A percentile compares a stretch with the other conserved stretches of the same genome.
phyloP scores from a whole-genome alignment of 2,329 filamentous ascomycete species.

The Metarhizium rileyi region DNA sequence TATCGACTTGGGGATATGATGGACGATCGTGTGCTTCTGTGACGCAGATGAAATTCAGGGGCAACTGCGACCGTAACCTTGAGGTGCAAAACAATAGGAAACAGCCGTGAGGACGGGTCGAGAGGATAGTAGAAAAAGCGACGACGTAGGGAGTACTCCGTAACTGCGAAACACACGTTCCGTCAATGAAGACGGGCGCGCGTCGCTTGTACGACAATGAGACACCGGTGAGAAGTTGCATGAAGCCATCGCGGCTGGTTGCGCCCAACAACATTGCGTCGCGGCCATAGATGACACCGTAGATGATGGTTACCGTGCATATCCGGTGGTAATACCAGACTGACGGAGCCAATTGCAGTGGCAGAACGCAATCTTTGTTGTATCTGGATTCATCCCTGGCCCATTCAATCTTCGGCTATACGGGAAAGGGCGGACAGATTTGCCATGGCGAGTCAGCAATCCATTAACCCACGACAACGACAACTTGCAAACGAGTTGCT shows the following conservation, averaged over 20 bases:
- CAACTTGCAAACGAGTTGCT: no score
- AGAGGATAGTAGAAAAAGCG: background rate
- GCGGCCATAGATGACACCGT: background rate
- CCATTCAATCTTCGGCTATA: background rate
- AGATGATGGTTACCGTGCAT: background rate
- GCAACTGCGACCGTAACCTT: background rate
- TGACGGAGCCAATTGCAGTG: background rate
- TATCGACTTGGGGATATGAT: background rate
- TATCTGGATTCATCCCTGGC: background rate
- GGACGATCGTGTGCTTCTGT: background rate
- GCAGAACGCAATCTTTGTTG: background rate
- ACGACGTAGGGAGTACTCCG: background rate
- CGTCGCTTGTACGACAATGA: constrained; percentile 2
- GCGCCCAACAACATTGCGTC: background rate
- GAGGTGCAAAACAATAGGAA: background rate
- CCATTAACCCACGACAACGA: no score
- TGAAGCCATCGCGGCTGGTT: background rate
- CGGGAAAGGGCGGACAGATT: no score
- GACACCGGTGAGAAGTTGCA: constrained; percentile 7
- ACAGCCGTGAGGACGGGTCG: background rate
- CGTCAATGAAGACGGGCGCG: background rate
- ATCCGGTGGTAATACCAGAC: background rate
- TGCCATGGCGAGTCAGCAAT: no score
- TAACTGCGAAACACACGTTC: no score
- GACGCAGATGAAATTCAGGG: background rate